Conservation (phyloP, 768 basidiomycete genomes). For the Hygrophorus pudorinus region DNA sequence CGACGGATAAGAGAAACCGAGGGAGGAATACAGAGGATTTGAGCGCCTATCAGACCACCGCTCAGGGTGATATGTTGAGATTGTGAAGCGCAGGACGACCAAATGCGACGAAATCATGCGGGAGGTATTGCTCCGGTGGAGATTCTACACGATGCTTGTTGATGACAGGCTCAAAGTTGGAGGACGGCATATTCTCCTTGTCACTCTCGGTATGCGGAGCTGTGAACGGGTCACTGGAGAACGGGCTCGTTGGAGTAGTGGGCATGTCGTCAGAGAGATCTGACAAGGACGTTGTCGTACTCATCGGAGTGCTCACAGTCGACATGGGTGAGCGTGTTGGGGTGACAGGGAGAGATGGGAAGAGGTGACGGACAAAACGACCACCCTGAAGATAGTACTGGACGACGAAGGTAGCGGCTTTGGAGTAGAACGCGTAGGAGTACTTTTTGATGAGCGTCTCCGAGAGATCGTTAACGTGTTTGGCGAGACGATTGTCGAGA, state of each 20-base stretch:
- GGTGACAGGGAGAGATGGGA: conserved; percentile 53
- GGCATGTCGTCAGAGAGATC: conserved; percentile 81
- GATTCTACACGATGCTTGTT: conserved; percentile 62
- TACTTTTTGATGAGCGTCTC: conserved; percentile 98
- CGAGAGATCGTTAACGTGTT: conserved; percentile 86
- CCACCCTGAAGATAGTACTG: conserved; percentile 91
- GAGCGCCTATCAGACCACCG: conserved; percentile 28
- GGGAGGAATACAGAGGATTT: conserved; percentile 27
- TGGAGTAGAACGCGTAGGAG: conserved; percentile 93
- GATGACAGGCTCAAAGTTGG: conserved; percentile 56
- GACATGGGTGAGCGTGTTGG: conserved; percentile 48
- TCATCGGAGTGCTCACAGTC: conserved; percentile 62
- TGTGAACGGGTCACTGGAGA: conserved; percentile 50
- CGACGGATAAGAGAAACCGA: conserved; percentile 29
- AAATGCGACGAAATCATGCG: conserved; percentile 73
- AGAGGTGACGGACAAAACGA: conserved; percentile 46
- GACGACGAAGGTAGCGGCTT: conserved; percentile 86
- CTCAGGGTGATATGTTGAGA: conserved; percentile 59
- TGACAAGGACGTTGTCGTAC: conserved; percentile 61
- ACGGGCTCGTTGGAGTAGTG: conserved; percentile 69
- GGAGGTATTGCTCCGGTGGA: conserved; percentile 66
- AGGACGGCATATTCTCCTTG: conserved; percentile 70
- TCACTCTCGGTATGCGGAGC: conserved; percentile 39
- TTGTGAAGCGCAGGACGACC: conserved; percentile 72
- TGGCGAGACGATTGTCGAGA: conserved; percentile 79